phyloP scores from a whole-genome alignment of 1,284 basidiomycete genomes.

The Crucibulum parvulum region DNA sequence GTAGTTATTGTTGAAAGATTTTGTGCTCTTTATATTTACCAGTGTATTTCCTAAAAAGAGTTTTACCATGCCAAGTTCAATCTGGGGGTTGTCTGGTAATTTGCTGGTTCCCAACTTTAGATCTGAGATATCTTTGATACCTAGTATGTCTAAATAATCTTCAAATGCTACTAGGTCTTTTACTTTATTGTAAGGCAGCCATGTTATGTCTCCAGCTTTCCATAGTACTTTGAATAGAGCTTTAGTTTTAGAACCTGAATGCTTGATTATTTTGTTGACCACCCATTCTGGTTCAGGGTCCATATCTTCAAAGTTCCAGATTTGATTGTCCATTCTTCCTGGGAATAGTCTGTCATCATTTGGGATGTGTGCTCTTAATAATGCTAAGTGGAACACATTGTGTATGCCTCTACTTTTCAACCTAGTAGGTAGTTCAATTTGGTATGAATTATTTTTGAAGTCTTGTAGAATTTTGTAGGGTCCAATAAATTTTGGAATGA shows the following conservation, averaged over 20 bases:
- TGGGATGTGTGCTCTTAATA: conserved; percentile 21
- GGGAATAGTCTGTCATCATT: conserved; percentile 30
- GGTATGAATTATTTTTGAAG: conserved; percentile 11
- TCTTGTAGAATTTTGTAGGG: no score
- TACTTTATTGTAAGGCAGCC: neutral
- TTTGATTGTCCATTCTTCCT: conserved; percentile 14
- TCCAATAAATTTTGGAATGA: no score
- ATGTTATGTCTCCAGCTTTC: neutral
- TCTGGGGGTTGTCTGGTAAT: no score
- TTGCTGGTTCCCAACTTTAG: neutral
- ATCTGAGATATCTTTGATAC: neutral
- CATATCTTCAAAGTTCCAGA: conserved; percentile 1
- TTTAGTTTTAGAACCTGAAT: neutral
- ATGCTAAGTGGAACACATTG: conserved; percentile 25
- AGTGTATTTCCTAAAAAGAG: no score
- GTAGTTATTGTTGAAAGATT: no score
- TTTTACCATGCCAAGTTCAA: no score
- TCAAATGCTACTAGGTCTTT: neutral
- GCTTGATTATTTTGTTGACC: neutral
- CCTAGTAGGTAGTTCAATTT: conserved; percentile 14
- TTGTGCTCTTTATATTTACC: no score
- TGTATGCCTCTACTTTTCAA: conserved; percentile 21
- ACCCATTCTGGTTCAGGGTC: neutral
- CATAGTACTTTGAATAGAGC: neutral
- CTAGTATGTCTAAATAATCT: neutral